Evolutionary conservation across 78 protist species (phyloP).

Genomic region (Capsaspora owczarzaki): DNA sequence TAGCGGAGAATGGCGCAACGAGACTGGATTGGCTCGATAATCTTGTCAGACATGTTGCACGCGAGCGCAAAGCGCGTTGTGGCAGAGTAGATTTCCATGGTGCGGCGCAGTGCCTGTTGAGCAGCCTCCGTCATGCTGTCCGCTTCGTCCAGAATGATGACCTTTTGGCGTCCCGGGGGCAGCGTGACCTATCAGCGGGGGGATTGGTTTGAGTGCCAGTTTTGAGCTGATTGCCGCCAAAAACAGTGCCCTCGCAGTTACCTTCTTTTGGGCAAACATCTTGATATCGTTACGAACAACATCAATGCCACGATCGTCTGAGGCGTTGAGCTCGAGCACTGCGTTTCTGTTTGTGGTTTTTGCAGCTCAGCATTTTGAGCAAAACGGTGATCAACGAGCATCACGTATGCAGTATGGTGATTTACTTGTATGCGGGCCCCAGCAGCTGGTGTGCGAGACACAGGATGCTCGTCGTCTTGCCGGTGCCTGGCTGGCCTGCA

Average conservation of each 20-base stretch:
- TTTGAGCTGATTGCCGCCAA: too few species aligned
- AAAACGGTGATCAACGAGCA: too few species aligned
- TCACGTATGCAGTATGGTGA: too few species aligned
- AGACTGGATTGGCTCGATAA: constrained; percentile 89
- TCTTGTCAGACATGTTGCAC: constrained; percentile 84
- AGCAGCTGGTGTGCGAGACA: constrained; percentile 81
- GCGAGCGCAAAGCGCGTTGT: constrained; percentile 97
- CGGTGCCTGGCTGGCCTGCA: constrained; percentile 91
- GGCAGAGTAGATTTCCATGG: constrained; percentile 81
- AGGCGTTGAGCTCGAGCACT: constrained; percentile 88
- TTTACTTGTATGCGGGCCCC: constrained; percentile 43
- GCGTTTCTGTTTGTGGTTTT: constrained; percentile 49
- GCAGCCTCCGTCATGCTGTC: constrained; percentile 94
- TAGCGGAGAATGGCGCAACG: constrained; percentile 93
- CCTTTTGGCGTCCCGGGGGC: constrained; percentile 82
- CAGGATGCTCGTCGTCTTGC: constrained; percentile 88
- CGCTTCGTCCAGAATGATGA: constrained; percentile 97
- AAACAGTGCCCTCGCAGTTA: too few species aligned
- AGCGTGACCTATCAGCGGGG: too few species aligned
- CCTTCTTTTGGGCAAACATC: constrained; percentile 94
- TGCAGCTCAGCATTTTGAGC: too few species aligned
- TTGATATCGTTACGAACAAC: constrained; percentile 96
- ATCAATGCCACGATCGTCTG: constrained; percentile 94
- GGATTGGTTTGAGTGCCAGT: too few species aligned
- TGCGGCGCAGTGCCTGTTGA: constrained; percentile 97